phyloP scores from a whole-genome alignment of 169 alveolate species.

The Cyclospora cayetanensis region DNA sequence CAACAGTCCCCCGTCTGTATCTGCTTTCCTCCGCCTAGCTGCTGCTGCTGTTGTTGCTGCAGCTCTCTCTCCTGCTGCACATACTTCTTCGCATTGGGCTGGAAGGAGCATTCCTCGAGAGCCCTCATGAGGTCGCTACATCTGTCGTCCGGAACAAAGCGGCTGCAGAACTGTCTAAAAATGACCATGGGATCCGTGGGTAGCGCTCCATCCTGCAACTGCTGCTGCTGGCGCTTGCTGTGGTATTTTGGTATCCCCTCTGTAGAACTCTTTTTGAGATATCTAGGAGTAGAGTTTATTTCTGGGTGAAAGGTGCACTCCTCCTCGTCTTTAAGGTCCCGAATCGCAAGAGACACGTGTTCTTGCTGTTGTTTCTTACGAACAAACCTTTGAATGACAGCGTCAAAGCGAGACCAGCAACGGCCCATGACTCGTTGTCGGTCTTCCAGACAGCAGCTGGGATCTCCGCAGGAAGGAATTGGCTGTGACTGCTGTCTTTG shows the following conservation, averaged over 20 bases:
- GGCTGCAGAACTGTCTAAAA: slow-evolving; percentile 10
- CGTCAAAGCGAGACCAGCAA: slow-evolving; percentile 53
- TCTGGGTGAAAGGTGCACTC: slow-evolving; percentile 64
- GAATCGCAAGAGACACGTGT: background rate
- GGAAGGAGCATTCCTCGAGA: slow-evolving; percentile 46
- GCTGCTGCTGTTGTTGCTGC: slow-evolving; percentile 7
- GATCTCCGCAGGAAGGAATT: slow-evolving; percentile 4
- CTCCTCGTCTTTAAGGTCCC: background rate
- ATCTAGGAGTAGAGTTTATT: slow-evolving; percentile 24
- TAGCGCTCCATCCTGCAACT: background rate
- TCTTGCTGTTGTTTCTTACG: slow-evolving; percentile 28
- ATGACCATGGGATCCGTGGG: slow-evolving; percentile 40
- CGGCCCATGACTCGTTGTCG: background rate
- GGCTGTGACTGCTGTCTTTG: background rate
- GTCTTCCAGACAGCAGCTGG: slow-evolving; percentile 12
- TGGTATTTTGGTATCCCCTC: background rate
- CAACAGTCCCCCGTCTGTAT: background rate
- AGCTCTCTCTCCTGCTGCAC: background rate
- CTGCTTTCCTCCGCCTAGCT: background rate
- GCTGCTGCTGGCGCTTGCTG: background rate
- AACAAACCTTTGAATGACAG: background rate
- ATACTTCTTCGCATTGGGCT: slow-evolving; percentile 36
- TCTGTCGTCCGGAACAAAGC: background rate
- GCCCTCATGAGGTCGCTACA: background rate
- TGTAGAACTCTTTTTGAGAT: background rate